Percentiles rank a stretch among this genome's conserved stretches.
phyloP scores from a whole-genome alignment of 345 rosid genomes.

The Syzygium grande region DNA sequence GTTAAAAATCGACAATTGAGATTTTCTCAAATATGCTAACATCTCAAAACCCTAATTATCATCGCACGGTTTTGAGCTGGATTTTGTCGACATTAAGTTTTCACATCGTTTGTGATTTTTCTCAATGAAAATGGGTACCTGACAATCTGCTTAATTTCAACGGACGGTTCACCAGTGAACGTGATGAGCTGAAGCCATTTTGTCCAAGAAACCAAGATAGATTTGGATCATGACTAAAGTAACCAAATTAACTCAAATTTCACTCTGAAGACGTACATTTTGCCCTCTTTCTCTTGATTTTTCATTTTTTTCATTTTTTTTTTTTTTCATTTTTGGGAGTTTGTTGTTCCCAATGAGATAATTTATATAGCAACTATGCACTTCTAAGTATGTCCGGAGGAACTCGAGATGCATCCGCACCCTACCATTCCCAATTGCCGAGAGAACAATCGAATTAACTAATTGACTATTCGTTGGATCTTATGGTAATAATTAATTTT shows the following conservation, averaged over 20 bases:
- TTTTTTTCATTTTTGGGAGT: not conserved
- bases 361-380: not conserved
- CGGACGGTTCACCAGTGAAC: fast-evolving
- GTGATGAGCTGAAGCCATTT: not conserved
- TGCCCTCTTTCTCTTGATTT: fast-evolving
- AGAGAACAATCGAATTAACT: not conserved
- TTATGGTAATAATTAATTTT: not conserved
- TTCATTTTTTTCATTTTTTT: no score
- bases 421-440: not conserved
- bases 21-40: not conserved
- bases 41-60: not conserved
- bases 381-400: not conserved
- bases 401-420: not conserved
- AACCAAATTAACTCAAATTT: not conserved
- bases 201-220: not conserved
- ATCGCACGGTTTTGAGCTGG: not conserved
- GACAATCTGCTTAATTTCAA: not conserved
- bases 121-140: fast-evolving
- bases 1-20: not conserved
- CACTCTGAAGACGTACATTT: not conserved
- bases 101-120: not conserved
- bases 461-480: not conserved
- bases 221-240: not conserved
- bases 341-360: not conserved
- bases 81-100: not conserved